Percentiles rank a stretch among this genome's conserved stretches.
These are phyloP conservation scores for Solanum chmielewskii DNA, from an alignment of 257 asterid species.

Conservation along the genomic window DNA sequence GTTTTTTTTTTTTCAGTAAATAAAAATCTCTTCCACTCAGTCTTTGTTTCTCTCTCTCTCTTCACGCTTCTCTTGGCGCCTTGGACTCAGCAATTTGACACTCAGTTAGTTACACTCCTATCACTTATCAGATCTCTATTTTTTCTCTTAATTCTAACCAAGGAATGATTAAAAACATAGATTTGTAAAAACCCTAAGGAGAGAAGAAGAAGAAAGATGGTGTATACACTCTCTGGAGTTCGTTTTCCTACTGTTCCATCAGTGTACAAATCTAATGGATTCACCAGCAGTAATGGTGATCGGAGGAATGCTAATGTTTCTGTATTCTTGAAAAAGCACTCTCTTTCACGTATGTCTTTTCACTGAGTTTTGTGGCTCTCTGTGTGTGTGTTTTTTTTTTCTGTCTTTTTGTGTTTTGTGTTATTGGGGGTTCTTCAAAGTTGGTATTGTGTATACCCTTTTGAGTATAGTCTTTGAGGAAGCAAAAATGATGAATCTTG, in stretches of 20 bases:
- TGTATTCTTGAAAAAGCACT: constrained; percentile 20
- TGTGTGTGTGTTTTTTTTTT: neutral
- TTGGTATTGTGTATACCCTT: neutral
- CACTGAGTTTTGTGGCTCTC: too few relatives aligned
- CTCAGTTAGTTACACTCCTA: neutral
- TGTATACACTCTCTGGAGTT: constrained; percentile 51
- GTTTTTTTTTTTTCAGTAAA: neutral
- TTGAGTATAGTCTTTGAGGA: neutral
- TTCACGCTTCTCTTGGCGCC: constrained; percentile 46
- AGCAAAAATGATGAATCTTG: neutral
- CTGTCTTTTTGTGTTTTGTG: neutral
- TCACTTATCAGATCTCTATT: neutral
- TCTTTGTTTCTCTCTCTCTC: neutral
- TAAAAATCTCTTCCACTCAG: neutral
- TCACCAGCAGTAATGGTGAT: constrained; percentile 12
- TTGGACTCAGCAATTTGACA: constrained; percentile 12
- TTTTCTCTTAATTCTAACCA: neutral
- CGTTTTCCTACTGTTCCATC: constrained; percentile 50
- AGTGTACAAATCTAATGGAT: constrained; percentile 25
- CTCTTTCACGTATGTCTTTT: constrained; percentile 26
- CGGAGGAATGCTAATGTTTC: constrained; percentile 15
- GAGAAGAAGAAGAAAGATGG: constrained; percentile 26
- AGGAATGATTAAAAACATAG: neutral
- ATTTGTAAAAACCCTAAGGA: neutral
- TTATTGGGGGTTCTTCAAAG: neutral